Conservation (phyloP, 164 flowering plant species). For the Echeveria elegans region DNA sequence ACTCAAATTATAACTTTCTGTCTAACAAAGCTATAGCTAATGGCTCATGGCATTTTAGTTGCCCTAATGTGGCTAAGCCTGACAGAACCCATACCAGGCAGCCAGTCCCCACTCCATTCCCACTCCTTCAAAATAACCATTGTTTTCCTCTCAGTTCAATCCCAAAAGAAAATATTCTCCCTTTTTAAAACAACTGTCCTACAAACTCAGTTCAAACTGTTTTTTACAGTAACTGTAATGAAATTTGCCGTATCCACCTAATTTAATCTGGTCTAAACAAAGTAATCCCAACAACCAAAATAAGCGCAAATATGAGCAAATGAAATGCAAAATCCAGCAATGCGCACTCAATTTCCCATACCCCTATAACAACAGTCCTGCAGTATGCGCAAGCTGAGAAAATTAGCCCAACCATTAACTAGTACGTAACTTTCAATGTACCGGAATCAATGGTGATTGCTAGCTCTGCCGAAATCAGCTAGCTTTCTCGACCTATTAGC, state of each 20-base stretch:
- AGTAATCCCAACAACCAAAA: too few relatives aligned
- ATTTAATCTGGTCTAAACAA: too few relatives aligned
- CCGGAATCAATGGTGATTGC: slow-evolving; percentile 32
- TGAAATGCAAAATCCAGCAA: neutral
- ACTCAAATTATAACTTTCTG: too few relatives aligned
- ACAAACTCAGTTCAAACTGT: too few relatives aligned
- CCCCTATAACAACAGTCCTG: neutral
- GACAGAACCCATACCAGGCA: neutral
- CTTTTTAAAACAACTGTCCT: too few relatives aligned
- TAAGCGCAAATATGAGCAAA: too few relatives aligned
- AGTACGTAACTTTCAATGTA: slow-evolving; percentile 1
- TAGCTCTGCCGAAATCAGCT: slow-evolving; percentile 71
- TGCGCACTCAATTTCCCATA: neutral
- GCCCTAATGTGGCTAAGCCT: neutral
- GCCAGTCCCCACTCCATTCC: neutral
- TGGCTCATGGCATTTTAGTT: too few relatives aligned
- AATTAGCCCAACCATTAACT: too few relatives aligned
- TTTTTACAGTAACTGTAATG: too few relatives aligned
- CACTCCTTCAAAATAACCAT: neutral
- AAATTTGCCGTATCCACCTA: too few relatives aligned
- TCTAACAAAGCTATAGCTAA: too few relatives aligned
- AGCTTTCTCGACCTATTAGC: slow-evolving; percentile 79
- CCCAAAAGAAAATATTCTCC: too few relatives aligned
- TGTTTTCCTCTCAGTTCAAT: neutral
- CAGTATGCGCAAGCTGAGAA: neutral